Evolutionary conservation across 2,329 filamentous ascomycete genomes (phyloP).

Genomic region (Dactylonectria macrodidyma): DNA sequence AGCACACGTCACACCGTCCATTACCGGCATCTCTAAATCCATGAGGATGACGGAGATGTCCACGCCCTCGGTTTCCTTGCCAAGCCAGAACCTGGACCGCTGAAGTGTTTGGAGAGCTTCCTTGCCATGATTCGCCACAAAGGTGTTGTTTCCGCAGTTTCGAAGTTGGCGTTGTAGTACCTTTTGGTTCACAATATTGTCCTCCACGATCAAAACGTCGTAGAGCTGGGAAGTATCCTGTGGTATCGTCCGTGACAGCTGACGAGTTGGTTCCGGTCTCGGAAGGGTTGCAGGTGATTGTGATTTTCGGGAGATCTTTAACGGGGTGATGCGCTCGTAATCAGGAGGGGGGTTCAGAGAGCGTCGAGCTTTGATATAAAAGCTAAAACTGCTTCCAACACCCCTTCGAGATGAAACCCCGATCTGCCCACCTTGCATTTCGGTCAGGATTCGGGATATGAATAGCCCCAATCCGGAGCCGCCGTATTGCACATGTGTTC

Average conservation of each 20-base stretch:
- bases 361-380: conserved; percentile 80
- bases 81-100: conserved; percentile 70
- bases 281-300: conserved; percentile 37
- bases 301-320: conserved; percentile 53
- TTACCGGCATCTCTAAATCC: conserved; percentile 88
- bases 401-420: conserved; percentile 78
- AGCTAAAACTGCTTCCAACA: conserved; percentile 81
- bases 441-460: conserved; percentile 82
- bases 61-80: conserved; percentile 61
- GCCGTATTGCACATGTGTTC: conserved; percentile 81
- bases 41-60: conserved; percentile 80
- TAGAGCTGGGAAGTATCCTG: conserved; percentile 54
- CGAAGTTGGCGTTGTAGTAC: conserved; percentile 74
- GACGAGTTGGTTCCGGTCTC: conserved; percentile 38
- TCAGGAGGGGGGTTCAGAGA: conserved; percentile 59
- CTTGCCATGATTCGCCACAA: conserved; percentile 75
- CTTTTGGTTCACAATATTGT: conserved; percentile 78
- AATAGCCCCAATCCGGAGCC: conserved; percentile 81
- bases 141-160: conserved; percentile 72
- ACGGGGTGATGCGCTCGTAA: conserved; percentile 54
- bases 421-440: conserved; percentile 84
- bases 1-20: conserved; percentile 85
- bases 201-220: conserved; percentile 76
- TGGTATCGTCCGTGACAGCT: conserved; percentile 29
- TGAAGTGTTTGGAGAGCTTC: conserved; percentile 73